These are phyloP conservation scores for Endocalyx cinctus DNA, from an alignment of 2,329 filamentous ascomycete species.

Conservation along the genomic window DNA sequence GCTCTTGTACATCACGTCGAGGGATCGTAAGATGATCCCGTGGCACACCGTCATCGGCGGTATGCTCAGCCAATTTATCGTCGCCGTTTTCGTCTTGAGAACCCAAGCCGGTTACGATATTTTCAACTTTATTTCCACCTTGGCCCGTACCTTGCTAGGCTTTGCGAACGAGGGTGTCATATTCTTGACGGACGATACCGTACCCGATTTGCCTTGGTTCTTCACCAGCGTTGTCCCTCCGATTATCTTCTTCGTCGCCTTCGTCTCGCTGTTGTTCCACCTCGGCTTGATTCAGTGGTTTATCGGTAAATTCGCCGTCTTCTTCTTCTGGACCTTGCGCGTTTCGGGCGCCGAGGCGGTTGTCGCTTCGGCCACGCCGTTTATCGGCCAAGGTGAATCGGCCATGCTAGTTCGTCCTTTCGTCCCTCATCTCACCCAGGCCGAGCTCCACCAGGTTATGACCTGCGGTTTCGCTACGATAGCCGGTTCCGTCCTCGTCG, in stretches of 20 bases:
- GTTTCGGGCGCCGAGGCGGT: slow-evolving; percentile 92
- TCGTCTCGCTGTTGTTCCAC: slow-evolving; percentile 86
- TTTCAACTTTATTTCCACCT: slow-evolving; percentile 78
- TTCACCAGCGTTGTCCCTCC: slow-evolving; percentile 76
- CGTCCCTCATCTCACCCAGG: slow-evolving; percentile 76
- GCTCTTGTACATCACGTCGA: slow-evolving; percentile 66
- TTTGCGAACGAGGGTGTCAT: slow-evolving; percentile 69
- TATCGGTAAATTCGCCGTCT: slow-evolving; percentile 77
- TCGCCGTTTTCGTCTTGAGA: slow-evolving; percentile 82
- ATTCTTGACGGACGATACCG: slow-evolving; percentile 59
- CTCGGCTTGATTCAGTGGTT: slow-evolving; percentile 83
- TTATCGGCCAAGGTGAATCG: slow-evolving; percentile 91
- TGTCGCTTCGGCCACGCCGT: slow-evolving; percentile 86
- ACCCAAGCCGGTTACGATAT: slow-evolving; percentile 81
- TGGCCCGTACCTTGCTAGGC: slow-evolving; percentile 69
- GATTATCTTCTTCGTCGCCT: slow-evolving; percentile 92
- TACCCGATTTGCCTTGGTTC: slow-evolving; percentile 57
- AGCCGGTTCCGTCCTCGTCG: slow-evolving; percentile 79
- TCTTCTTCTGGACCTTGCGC: slow-evolving; percentile 86
- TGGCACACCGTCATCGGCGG: slow-evolving; percentile 84
- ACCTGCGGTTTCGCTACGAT: slow-evolving; percentile 90
- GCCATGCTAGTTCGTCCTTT: slow-evolving; percentile 90
- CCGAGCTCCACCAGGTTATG: slow-evolving; percentile 91
- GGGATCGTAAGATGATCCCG: slow-evolving; percentile 56
- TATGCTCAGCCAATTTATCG: slow-evolving; percentile 82